Evolutionary conservation across 768 basidiomycete genomes (phyloP), one percentile per base, ranked within the genome.

Genomic region (Neoboletus brunneissimus): DNA sequence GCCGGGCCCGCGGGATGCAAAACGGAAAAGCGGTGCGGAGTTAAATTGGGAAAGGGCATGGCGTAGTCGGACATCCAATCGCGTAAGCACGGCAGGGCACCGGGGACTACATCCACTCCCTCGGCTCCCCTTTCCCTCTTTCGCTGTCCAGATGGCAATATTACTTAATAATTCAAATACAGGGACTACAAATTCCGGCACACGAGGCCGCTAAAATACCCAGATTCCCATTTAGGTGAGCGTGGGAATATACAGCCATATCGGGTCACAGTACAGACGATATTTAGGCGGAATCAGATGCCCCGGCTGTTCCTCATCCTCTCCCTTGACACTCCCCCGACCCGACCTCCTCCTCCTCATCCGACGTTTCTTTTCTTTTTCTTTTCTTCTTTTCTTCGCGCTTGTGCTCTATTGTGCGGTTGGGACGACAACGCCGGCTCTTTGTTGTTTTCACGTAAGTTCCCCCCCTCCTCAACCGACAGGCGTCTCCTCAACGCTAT

Each of bases 311-410:
- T 68, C 72, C 69, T 62, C 63, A 67, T 62, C 65, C 71, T 63
- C 68, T 66, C 60, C 12, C 52, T 58, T 47, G 11, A 56, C 58
- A 42, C 59, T 49, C 51, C 58, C 49, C 64, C 64, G 61, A 63
- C 64, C 40, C 64, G 49, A 27, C 57, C 71, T 63, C 68, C 67
- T 66, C 73, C 73, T 71, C 67, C 72, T 67, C 70, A 59, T 67
- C 75, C 73, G 74, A 75, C 77, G 72, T 65, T 63, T 76, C 64
- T 61, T 71, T 71, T 67, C 54, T 51, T 59, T 58, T 57, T 53
- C 62, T 66, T 63, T 67, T 60, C 64, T 57, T 53, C 47, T 63
- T 58, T 65, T 59, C 51, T 57, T 60, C 45, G 57, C 71, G 51
- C 47, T 68, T 60, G 73, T 69, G 73, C 55, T 66, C 63, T 60